phyloP scores from a whole-genome alignment of 768 basidiomycete genomes.

The Pseudohyphozyma bogoriensis region DNA sequence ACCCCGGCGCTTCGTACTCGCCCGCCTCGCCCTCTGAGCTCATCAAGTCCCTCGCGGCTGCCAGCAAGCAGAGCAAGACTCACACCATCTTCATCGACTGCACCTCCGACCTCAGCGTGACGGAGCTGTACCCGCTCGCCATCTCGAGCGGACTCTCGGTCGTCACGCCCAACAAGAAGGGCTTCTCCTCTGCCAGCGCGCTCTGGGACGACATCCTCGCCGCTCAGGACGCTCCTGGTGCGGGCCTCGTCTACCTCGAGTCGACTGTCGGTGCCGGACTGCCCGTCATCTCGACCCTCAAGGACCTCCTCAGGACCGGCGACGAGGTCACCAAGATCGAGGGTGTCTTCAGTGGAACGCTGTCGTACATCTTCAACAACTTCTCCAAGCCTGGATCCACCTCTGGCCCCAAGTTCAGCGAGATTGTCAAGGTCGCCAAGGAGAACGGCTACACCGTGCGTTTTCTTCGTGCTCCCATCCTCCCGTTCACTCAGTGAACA shows the following conservation, averaged over 20 bases:
- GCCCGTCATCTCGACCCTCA: conserved; percentile 81
- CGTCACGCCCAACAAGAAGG: conserved; percentile 97
- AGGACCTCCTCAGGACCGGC: conserved; percentile 82
- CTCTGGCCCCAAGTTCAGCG: conserved; percentile 55
- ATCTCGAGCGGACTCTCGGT: conserved; percentile 69
- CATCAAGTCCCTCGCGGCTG: conserved; percentile 19
- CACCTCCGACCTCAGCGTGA: conserved; percentile 74
- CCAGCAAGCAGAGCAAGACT: conserved; percentile 35
- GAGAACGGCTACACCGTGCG: conserved; percentile 87
- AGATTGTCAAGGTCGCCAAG: conserved; percentile 75
- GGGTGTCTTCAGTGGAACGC: conserved; percentile 93
- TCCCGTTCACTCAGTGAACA: neutral
- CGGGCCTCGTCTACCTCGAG: conserved; percentile 51
- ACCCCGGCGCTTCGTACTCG: conserved; percentile 30
- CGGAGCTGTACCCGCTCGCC: conserved; percentile 68
- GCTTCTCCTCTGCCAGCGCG: conserved; percentile 59
- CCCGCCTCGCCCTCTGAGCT: conserved; percentile 22
- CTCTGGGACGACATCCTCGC: conserved; percentile 61
- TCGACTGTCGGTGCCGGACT: conserved; percentile 92
- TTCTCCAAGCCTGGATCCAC: conserved; percentile 53
- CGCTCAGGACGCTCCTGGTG: conserved; percentile 52
- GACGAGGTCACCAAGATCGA: conserved; percentile 89
- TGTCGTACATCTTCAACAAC: conserved; percentile 98
- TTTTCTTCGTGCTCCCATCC: conserved; percentile 29
- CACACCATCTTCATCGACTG: conserved; percentile 78